A percentile compares a stretch with the other conserved stretches of the same genome.
These are phyloP conservation scores for Wickerhamomyces hampshirensis DNA, from an alignment of 805 yeast species.

Conservation along the genomic window DNA sequence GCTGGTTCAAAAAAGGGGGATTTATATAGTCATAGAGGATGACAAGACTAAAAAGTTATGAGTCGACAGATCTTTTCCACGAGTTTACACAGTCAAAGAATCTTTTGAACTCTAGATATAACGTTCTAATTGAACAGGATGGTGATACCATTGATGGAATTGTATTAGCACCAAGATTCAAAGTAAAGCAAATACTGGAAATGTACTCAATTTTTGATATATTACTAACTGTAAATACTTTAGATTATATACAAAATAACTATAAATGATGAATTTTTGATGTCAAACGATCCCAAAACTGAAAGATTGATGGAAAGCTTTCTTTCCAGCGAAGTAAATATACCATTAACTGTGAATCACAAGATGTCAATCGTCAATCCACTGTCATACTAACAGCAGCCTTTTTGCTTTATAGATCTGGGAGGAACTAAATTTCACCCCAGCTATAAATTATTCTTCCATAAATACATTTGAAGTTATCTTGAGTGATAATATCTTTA, in stretches of 20 bases:
- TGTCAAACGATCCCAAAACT: neutral
- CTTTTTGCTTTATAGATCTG: conserved; percentile 2
- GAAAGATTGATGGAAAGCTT: neutral
- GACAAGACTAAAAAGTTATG: neutral
- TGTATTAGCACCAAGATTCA: neutral
- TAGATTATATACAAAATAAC: neutral
- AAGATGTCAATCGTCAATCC: too few relatives aligned
- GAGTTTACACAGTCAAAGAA: neutral
- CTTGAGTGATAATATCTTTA: conserved; percentile 6
- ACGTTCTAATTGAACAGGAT: neutral
- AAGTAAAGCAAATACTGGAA: neutral
- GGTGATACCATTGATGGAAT: neutral
- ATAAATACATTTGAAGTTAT: conserved; percentile 10
- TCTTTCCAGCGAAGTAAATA: neutral
- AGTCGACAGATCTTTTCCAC: neutral
- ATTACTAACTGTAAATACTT: too few relatives aligned
- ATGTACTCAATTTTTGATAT: too few relatives aligned
- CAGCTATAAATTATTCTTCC: conserved; percentile 7
- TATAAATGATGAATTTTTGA: neutral
- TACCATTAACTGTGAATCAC: too few relatives aligned
- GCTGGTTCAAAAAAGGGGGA: too few relatives aligned
- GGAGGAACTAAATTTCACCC: conserved; percentile 3
- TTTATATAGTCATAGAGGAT: too few relatives aligned
- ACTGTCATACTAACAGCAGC: neutral
- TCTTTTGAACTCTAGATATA: neutral